Base-by-base conservation (phyloP, 306 rosid genomes). In the Cyclanthera cordifolia region DNA sequence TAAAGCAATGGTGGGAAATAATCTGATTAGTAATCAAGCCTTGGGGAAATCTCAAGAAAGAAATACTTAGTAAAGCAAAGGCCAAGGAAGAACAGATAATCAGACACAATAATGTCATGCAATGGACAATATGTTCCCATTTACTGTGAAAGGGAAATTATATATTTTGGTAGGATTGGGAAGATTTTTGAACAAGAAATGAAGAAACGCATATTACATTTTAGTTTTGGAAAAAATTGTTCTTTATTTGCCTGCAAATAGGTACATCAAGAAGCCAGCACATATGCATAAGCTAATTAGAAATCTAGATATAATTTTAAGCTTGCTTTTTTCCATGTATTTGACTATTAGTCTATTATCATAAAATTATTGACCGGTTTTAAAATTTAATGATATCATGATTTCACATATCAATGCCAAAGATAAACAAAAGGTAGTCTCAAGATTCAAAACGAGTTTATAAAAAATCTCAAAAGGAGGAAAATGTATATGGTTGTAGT, bases 1-100 rank as follows among this genome's bases (percentile, higher is more conserved):
- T 17, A 61, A 61, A 61, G 68, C 30, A 39, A 39, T 34, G 67
- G 67, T 60, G 69, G 61, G 6, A 20, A 41, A 63, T 63, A 20
- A 41, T 11, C 20, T 21, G 52, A 41, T 21, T 11, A 19, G 47
- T 63, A 63, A 20, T 15, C 69, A 3, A 41, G 17, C 69, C 30
- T 21, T 63, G 21, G 52, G 0, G 47, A 63, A 63, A 63, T 32
- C 30, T 39, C 20, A 21, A 4, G 5, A 20, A n/a, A 61, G 24
- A 15, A n/a, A n/a, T n/a, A 20, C 69, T 5, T 13, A 20, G 23
- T 32, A 41, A 15, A 13, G 34, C 23, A 34, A 34, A 60, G 45
- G 49, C 27, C 34, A 37, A 41, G 51, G 50, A 61, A 61, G 9
- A 61, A 39, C 69, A 41, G 49, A 41, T 63, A 21, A 63, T 63